phyloP scores from a whole-genome alignment of 768 basidiomycete species.

The Boletus coccyginus region DNA sequence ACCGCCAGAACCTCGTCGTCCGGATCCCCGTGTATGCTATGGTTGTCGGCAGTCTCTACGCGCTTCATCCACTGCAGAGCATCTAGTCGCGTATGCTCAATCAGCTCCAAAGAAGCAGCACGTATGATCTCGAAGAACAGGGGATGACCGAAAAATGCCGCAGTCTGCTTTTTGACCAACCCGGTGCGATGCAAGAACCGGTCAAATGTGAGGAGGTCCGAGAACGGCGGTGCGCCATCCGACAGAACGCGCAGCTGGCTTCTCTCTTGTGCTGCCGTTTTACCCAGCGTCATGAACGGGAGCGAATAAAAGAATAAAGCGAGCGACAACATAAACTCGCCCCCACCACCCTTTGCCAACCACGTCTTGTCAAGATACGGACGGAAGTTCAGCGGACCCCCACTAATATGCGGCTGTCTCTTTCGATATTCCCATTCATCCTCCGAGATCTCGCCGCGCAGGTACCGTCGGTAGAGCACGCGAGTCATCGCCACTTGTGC shows the following conservation, averaged over 20 bases:
- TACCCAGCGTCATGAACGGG: conserved; percentile 46
- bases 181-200: conserved; percentile 48
- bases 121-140: conserved; percentile 43
- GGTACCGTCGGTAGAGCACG: conserved; percentile 44
- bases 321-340: conserved; percentile 44
- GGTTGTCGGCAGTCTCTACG: background rate
- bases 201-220: conserved; percentile 40
- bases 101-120: conserved; percentile 4
- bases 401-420: conserved; percentile 46
- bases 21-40: background rate
- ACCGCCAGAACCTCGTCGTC: conserved; percentile 2
- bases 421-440: conserved; percentile 54
- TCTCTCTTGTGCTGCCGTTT: background rate
- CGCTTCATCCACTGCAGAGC: conserved; percentile 27
- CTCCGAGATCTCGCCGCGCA: conserved; percentile 45
- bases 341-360: conserved; percentile 43
- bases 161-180: conserved; percentile 36
- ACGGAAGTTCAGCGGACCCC: conserved; percentile 51
- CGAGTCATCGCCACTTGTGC: conserved; percentile 53
- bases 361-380: conserved; percentile 48
- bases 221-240: conserved; percentile 36
- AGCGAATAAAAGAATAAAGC: conserved; percentile 42
- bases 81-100: background rate
- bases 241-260: background rate
- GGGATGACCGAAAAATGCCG: conserved; percentile 39